Base-by-base conservation (phyloP, 495 filamentous ascomycete genomes). In the Talaromyces borbonicus region DNA sequence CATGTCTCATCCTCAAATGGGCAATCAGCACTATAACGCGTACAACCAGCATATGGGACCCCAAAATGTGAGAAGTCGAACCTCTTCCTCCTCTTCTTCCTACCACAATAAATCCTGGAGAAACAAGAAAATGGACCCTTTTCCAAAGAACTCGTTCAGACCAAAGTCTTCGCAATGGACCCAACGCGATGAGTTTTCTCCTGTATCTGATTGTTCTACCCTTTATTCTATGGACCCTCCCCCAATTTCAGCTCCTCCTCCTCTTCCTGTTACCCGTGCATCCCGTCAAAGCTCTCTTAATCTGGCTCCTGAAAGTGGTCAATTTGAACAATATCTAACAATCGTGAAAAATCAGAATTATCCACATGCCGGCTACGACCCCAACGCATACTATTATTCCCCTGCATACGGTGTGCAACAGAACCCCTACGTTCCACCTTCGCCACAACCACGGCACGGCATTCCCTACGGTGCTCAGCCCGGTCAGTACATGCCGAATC, bases 271-370 rank as follows among this genome's bases (percentile, higher is more conserved):
- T 37, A 11, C 33, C 43, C 41, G 44, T 47, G 24, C 52, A 43
- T 18, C 41, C 39, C 38, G 46, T 54, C 55, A 61, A 54, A 56
- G 65, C 51, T 62, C 63, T 42, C 48, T 50, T 54, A 74, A 87
- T 66, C 53, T 90, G 47, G 81, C 85, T 27, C 83, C 82, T 47
- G 75, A 78, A 52, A 80, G 68, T 56, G 78, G 79, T 48, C 64
- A 77, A 38, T 87, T 85, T 73, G 83, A 90, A 56, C 73, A 78
- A 38, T 72, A 73, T 81, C 84, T 93, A 71, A 90, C 80, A 49
- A 43, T 62, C 39, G 64, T 78, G 56, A 69, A 77, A 67, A 52
- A 58, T 46, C 68, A 72, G 62, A 69, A 62, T 44, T 71, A 69
- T 48, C 58, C 60, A 25, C 64, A 60, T 26, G 43, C 14, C 24